Percentiles rank a stretch among this genome's conserved stretches.
Evolutionary conservation across 805 yeast species (phyloP).

Genomic region (Candida schatavii): DNA sequence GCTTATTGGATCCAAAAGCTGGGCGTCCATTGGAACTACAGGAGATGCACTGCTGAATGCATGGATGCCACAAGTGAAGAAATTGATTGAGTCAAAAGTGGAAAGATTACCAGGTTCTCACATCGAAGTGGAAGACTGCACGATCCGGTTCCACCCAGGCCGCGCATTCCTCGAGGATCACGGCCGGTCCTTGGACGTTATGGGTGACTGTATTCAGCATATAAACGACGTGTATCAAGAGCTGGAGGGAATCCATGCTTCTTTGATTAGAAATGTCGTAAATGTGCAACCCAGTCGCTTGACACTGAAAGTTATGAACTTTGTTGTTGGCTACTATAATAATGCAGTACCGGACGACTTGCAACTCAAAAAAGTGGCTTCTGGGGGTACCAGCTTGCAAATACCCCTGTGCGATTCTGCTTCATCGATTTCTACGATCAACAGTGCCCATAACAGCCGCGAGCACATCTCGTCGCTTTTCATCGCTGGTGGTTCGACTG

Average conservation of each 20-base stretch:
- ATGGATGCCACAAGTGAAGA: constrained; percentile 60
- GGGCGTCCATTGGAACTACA: constrained; percentile 64
- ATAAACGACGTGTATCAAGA: constrained; percentile 71
- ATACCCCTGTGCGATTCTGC: neutral
- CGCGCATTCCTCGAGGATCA: constrained; percentile 55
- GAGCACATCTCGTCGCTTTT: constrained; percentile 42
- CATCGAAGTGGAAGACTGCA: constrained; percentile 70
- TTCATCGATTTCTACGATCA: neutral
- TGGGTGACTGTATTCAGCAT: constrained; percentile 85
- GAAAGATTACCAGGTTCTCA: constrained; percentile 82
- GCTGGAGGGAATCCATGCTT: constrained; percentile 61
- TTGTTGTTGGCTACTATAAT: constrained; percentile 41
- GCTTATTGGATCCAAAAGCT: constrained; percentile 46
- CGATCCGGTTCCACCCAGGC: constrained; percentile 74
- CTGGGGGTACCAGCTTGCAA: neutral
- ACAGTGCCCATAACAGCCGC: constrained; percentile 5
- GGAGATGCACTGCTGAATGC: constrained; percentile 35
- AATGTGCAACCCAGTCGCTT: constrained; percentile 68
- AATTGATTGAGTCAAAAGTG: constrained; percentile 54
- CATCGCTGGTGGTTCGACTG: constrained; percentile 63
- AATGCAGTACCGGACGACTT: constrained; percentile 22
- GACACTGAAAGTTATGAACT: constrained; percentile 53
- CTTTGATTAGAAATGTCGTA: constrained; percentile 63
- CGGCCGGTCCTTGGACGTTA: constrained; percentile 61
- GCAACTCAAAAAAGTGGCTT: constrained; percentile 18